Conservation (phyloP, 306 rosid species). For the Quercus ilex region DNA sequence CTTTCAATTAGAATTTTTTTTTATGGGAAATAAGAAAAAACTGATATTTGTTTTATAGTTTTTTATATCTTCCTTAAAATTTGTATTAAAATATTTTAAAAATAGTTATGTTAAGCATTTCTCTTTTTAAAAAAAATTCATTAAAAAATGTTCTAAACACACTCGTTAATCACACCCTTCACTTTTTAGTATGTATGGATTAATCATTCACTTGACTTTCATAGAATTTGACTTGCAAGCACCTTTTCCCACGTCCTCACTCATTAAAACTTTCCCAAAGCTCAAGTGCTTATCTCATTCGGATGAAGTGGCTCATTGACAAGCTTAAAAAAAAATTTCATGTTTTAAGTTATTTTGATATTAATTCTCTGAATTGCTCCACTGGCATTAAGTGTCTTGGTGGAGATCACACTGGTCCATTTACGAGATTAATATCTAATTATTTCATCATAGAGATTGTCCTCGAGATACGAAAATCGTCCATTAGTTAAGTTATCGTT, state of each 20-base stretch:
- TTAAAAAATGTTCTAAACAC: no score
- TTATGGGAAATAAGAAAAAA: no score
- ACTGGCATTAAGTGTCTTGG: slow-evolving; percentile 9
- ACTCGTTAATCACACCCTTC: no score
- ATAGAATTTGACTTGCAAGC: slow-evolving; percentile 29
- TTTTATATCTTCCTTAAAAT: no score
- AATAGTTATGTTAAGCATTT: no score
- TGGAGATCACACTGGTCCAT: slow-evolving; percentile 10
- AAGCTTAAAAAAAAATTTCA: not conserved
- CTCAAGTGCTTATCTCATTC: slow-evolving; percentile 4
- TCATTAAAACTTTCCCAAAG: not conserved
- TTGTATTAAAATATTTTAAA: no score
- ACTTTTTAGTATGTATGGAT: no score
- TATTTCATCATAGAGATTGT: slow-evolving; percentile 5
- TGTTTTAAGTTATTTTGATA: not conserved
- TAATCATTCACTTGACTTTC: slow-evolving; percentile 12
- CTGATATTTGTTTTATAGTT: no score
- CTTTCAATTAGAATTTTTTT: no score
- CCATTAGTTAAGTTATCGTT: slow-evolving; percentile 18
- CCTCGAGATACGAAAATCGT: slow-evolving; percentile 43
- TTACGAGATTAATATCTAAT: not conserved
- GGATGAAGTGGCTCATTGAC: not conserved
- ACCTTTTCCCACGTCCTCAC: slow-evolving; percentile 18
- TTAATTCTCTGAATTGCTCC: slow-evolving; percentile 17
- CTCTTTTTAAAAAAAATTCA: no score